Conservation (phyloP, 2,329 filamentous ascomycete genomes). For the Talaromyces sp. region DNA sequence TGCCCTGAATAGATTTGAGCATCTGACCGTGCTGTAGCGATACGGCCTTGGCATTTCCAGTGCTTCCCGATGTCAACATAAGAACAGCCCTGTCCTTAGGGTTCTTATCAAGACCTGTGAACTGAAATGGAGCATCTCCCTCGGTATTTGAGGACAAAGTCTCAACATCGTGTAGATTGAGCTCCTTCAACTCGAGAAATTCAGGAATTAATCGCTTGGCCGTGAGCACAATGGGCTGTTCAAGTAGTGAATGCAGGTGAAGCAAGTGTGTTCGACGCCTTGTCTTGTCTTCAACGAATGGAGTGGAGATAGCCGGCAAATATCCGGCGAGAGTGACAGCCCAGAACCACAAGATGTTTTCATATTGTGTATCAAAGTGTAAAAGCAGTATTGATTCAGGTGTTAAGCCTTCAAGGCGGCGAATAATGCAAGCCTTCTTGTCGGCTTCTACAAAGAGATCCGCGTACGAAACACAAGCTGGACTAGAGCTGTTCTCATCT, state of each 20-base stretch:
- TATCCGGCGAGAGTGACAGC: constrained; percentile 39
- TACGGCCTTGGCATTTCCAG: constrained; percentile 56
- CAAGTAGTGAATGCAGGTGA: constrained; percentile 26
- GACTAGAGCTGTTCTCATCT: not conserved
- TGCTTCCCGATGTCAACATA: constrained; percentile 59
- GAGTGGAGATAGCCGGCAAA: constrained; percentile 41
- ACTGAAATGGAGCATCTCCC: not conserved
- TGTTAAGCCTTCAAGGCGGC: not conserved
- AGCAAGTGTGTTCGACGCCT: constrained; percentile 33
- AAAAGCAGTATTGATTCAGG: constrained; percentile 11
- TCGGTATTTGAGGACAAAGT: not conserved
- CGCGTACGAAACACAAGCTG: constrained; percentile 8
- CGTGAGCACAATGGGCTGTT: constrained; percentile 11
- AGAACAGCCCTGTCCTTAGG: constrained; percentile 36
- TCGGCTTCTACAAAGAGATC: constrained; percentile 8
- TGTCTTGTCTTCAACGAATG: constrained; percentile 32
- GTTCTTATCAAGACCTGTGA: not conserved
- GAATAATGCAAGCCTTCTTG: not conserved
- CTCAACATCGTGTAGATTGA: not conserved
- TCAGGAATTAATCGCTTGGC: not conserved
- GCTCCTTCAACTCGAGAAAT: not conserved
- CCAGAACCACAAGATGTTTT: constrained; percentile 49
- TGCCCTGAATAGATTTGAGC: not conserved
- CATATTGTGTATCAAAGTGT: constrained; percentile 42
- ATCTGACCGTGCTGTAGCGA: not conserved